These are phyloP conservation scores for Fagopyrum tataricum DNA, from an alignment of 148 eudicot genomes.

Conservation along the genomic window DNA sequence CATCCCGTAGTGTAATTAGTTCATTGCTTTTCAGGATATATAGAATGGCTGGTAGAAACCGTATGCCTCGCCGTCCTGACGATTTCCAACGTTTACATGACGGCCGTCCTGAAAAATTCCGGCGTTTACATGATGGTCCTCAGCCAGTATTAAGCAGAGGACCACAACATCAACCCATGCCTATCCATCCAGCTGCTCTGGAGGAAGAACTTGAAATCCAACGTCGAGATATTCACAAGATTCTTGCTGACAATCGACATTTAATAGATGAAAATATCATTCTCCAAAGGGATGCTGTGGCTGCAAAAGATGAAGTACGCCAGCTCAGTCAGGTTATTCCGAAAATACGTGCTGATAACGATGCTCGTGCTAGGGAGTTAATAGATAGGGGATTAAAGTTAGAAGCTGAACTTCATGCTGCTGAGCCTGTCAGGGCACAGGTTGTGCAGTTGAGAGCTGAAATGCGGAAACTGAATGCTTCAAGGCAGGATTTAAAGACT, in stretches of 20 bases:
- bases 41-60: conserved; percentile 74
- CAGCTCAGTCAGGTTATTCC: conserved; percentile 53
- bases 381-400: conserved; percentile 60
- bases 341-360: conserved; percentile 56
- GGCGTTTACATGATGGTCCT: conserved; percentile 34
- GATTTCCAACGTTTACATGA: conserved; percentile 23
- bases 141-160: conserved; percentile 43
- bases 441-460: conserved; percentile 59
- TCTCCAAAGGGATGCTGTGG: conserved; percentile 62
- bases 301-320: conserved; percentile 65
- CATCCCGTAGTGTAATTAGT: conserved; percentile 18
- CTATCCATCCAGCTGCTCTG: conserved; percentile 56
- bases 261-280: conserved; percentile 60
- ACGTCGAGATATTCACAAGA: conserved; percentile 54
- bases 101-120: conserved; percentile 26
- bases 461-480: conserved; percentile 46
- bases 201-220: conserved; percentile 85
- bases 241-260: conserved; percentile 60
- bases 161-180: conserved; percentile 43
- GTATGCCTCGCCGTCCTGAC: conserved; percentile 56
- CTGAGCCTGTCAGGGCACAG: conserved; percentile 65
- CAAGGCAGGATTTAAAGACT: conserved; percentile 48
- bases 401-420: conserved; percentile 64
- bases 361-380: conserved; percentile 46
- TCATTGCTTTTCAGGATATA: conserved; percentile 30